Evolutionary conservation across 805 yeast species (phyloP).

Genomic region (Suhomyces kilbournensis): DNA sequence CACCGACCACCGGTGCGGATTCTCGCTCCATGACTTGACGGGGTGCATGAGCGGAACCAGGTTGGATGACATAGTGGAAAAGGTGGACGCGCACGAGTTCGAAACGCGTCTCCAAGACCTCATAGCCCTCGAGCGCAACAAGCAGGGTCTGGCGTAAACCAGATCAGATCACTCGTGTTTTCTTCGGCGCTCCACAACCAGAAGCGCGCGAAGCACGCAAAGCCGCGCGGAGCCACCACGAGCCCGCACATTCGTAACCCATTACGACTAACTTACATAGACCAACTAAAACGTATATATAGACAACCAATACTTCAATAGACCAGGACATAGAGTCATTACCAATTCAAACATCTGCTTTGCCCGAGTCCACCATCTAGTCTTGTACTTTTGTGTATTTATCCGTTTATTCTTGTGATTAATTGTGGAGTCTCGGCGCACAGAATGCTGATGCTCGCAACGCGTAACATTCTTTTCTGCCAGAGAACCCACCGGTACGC

Average conservation of each 20-base stretch:
- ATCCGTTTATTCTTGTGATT: too few relatives aligned
- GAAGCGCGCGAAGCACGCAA: not conserved
- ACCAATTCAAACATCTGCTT: too few relatives aligned
- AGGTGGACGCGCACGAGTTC: conserved; percentile 37
- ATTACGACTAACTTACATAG: not conserved
- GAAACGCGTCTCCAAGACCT: conserved; percentile 32
- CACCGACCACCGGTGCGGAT: conserved; percentile 91
- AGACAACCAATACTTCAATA: not conserved
- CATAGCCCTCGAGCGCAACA: conserved; percentile 4
- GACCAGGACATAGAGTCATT: not conserved
- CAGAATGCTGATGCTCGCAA: not conserved
- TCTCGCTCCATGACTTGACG: conserved; percentile 66
- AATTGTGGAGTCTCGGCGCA: not conserved
- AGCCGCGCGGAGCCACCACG: not conserved
- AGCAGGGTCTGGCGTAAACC: not conserved
- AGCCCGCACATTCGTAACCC: not conserved
- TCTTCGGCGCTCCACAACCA: not conserved
- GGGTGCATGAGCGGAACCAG: conserved; percentile 39
- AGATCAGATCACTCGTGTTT: not conserved
- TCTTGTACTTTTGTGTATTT: too few relatives aligned
- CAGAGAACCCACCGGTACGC: not conserved
- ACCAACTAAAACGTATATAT: not conserved
- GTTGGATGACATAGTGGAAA: conserved; percentile 34
- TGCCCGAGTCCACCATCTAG: too few relatives aligned
- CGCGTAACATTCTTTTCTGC: not conserved